Base-by-base conservation (phyloP, 208 protist species). In the Herpetomonas tarakana region DNA sequence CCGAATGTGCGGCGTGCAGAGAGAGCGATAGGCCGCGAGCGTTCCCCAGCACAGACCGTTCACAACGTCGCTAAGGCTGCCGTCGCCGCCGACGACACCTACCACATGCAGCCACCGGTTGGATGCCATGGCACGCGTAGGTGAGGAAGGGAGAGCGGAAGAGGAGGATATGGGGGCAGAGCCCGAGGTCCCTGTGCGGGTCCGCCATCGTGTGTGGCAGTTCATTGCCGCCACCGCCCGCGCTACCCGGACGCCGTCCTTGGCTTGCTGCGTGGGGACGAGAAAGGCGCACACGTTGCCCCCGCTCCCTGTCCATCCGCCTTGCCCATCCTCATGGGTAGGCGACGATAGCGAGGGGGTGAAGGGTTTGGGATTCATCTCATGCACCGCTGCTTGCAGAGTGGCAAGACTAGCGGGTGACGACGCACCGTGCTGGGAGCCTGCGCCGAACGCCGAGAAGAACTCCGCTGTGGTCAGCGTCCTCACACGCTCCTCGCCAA, bases 41-140 rank as follows among this genome's bases (percentile, higher is more conserved):
- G 75, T 79, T 0, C 82, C 88, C 27, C 62, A 55, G 53, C 83
- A 92, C 22, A 89, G 31, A 3, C 88, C 88, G 46, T 94, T 87
- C 2, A 89, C 76, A 3, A 78, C 84, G 25, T 94, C 88, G 66
- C 79, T 88, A 22, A 94, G 67, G 3, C 83, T 90, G 18, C 88
- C 88, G 47, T 94, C 88, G 28, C 88, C 88, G 44, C 88, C 88
- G 25, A 92, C 68, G 9, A 75, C 39, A 11, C 80, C 67, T 28
- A 94, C 62, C 3, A 94, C 19, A 62, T 85, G 68, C 35, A 41
- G 6, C 35, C 35, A 41, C 14, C 9, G 35, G 6, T 41, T 14
- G 9, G 35, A 18, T 41, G 35, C 35, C 35, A 6, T 41, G 6
- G 35, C 35, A n/a, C n/a, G n/a, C n/a, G n/a, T n/a, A n/a, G n/a